These are phyloP conservation scores for Calocera viscosa DNA, from an alignment of 768 basidiomycete species.

Conservation along the genomic window DNA sequence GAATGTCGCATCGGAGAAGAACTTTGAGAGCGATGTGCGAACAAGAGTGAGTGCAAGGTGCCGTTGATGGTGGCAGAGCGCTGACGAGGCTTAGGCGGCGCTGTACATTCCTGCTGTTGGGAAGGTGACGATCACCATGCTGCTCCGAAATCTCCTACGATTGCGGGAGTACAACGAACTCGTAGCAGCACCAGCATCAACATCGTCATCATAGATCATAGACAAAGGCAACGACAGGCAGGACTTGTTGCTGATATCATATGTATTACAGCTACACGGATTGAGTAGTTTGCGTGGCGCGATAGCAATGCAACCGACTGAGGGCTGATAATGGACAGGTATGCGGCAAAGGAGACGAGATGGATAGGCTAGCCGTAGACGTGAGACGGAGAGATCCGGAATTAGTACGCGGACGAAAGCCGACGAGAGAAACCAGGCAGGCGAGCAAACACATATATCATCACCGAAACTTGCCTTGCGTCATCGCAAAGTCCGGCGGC, in stretches of 20 bases:
- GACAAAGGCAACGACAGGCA: background rate
- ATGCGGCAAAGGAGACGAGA: conserved; percentile 2
- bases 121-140: conserved; percentile 93
- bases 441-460: background rate
- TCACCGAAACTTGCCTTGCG: background rate
- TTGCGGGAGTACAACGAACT: conserved; percentile 9
- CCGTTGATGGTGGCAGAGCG: conserved; percentile 3
- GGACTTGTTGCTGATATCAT: conserved; percentile 5
- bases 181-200: background rate
- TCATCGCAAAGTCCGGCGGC: background rate
- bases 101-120: conserved; percentile 95
- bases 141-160: conserved; percentile 66
- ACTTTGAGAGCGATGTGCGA: conserved; percentile 85
- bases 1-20: conserved; percentile 90
- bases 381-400: conserved; percentile 2
- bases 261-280: conserved; percentile 9
- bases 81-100: conserved; percentile 49
- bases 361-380: background rate
- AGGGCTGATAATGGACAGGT: conserved; percentile 3
- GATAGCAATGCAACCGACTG: conserved; percentile 6
- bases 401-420: background rate
- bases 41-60: conserved; percentile 55
- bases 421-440: background rate
- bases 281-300: conserved; percentile 6
- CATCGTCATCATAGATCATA: conserved; percentile 6